Evolutionary conservation across 331 rosid genomes (phyloP), one percentile per base, ranked within the genome.

Genomic region (Pyracantha coccinea): DNA sequence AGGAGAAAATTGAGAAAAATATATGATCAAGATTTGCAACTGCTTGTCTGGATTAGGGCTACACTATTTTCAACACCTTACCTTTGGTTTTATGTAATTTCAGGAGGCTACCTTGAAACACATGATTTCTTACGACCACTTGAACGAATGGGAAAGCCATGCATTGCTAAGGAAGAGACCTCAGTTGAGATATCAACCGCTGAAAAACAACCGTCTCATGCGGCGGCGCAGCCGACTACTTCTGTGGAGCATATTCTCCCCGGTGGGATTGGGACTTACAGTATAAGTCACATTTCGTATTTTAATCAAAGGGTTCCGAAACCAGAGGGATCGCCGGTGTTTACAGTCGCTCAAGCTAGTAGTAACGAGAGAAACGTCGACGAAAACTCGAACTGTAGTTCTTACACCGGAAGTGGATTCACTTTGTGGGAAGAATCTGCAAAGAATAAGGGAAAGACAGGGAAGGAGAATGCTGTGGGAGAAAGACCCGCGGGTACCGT

Each of bases 231-330:
- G 13, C 80, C 86, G 16, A 72, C 89, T 77, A 83, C 90, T 4
- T 84, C 93, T 4, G 92, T 80, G 57, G 99, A 89, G 87, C 96
- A 87, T 78, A 55, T 86, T 65, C 89, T 95, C 8, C 99, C 99
- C 0, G 99, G 99, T 44, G 99, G 99, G 75, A 89, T 95, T 75
- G 99, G 99, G 71, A 95, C 99, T 55, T 95, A 90, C 85, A 95
- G 91, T 45, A 95, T 95, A 61, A 92, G 92, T 85, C 97, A 92
- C 86, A 77, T 90, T 77, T 87, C 96, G 8, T 82, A 79, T 82
- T 85, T 83, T 25, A 89, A 82, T 74, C 97, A 82, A 81, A 85
- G 83, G 78, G 78, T 83, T 84, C 93, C 97, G 9, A 95, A 92
- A 80, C 90, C 93, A 14, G 99, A 90, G 86, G 84, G 28, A 61